phyloP scores from a whole-genome alignment of 129 eudicot species.

The Daucus carota region DH1_v3.0 NC_030387.2:5359501-5360000 shows the following conservation, averaged over 20 bases:
- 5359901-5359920: constrained; percentile 13
- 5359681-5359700: background rate
- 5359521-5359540: background rate
- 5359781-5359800: constrained; percentile 97
- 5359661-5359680: background rate
- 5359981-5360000: constrained; percentile 90
- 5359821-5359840: constrained; percentile 10
- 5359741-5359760: constrained; percentile 46
- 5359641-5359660: background rate
- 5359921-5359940: constrained; percentile 83
- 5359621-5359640: background rate
- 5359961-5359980: constrained; percentile 94
- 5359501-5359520: background rate
- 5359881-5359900: constrained; percentile 14
- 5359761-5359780: constrained; percentile 97
- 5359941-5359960: constrained; percentile 84
- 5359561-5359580: background rate
- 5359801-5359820: constrained; percentile 75
- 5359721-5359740: constrained; percentile 8
- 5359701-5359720: background rate
- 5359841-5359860: background rate
- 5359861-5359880: constrained; percentile 3
- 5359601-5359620: background rate
- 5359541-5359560: background rate
- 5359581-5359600: background rate